Evolutionary conservation across 495 filamentous ascomycete species (phyloP), one percentile per base, ranked within the genome.

Genomic region (Neurospora sp.): DNA sequence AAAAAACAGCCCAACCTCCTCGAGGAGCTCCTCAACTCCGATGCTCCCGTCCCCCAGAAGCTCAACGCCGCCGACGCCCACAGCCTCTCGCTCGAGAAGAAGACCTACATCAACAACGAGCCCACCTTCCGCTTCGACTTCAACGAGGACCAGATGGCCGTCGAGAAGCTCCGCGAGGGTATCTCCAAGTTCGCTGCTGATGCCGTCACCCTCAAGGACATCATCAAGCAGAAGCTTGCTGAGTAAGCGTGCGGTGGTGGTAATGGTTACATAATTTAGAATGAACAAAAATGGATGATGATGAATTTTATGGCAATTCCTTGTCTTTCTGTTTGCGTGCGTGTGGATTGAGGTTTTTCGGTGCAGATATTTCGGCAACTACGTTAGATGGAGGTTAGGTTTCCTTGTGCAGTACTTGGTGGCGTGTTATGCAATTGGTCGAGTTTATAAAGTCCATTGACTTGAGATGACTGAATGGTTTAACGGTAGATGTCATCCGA

Each of bases 151-250:
- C 89, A 93, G 74, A 99, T 99, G 96, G 96, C 93, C 71, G 93
- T 96, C 74, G 94, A 98, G 90, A 99, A 99, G 91, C 89, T 99
- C 74, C 90, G 93, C 65, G 94, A 98, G 85, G 96, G 96, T 86
- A 99, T 99, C 87, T 95, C 92, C 85, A 97, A 96, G 84, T 99
- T 99, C 81, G 94, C 96, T 40, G 96, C 95, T 73, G 96, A 98
- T 82, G 95, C 96, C 70, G 87, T 93, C 73, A 95, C 93, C 70
- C 91, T 99, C 73, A 98, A 98, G 90, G 89, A 89, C 71, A 94
- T 97, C 76, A 88, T 99, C 79, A 89, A 89, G 88, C 82, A 89
- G 81, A 98, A 97, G 91, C 88, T 98, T 78, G 72, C 78, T 69
- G 78, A 84, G 69, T 79, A 80, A 71, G 74, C 68, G 53, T 37